Evolutionary conservation across 2,329 filamentous ascomycete genomes (phyloP).

Genomic region (Rutstroemia sydowiana): DNA sequence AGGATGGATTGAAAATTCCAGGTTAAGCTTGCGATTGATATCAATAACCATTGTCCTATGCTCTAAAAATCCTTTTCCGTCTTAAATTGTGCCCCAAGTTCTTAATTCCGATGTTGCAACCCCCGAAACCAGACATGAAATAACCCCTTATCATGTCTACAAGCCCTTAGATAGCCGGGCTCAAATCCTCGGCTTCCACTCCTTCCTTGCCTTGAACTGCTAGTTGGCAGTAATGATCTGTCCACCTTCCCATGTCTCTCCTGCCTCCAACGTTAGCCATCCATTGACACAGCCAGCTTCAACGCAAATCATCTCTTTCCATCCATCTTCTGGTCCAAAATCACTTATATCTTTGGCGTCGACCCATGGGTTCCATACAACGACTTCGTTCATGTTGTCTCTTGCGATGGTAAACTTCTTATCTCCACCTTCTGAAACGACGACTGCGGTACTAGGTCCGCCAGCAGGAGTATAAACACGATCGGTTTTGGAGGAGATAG

Average conservation of each 20-base stretch:
- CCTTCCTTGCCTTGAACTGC: neutral
- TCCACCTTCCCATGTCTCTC: conserved; percentile 57
- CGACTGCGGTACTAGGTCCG: conserved; percentile 49
- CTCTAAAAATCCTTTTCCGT: too few species aligned
- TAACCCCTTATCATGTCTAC: too few species aligned
- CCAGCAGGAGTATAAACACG: conserved; percentile 72
- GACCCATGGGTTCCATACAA: conserved; percentile 95
- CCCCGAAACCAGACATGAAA: too few species aligned
- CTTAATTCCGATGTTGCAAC: too few species aligned
- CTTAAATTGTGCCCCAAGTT: too few species aligned
- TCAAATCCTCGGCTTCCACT: conserved; percentile 2
- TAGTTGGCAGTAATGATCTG: conserved; percentile 17
- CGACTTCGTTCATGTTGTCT: conserved; percentile 79
- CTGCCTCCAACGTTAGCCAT: conserved; percentile 80
- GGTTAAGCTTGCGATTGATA: too few species aligned
- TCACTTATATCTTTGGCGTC: conserved; percentile 80
- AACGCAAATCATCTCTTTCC: conserved; percentile 88
- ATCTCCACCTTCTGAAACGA: conserved; percentile 55
- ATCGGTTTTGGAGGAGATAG: conserved; percentile 74
- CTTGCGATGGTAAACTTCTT: conserved; percentile 67
- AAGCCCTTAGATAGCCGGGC: too few species aligned
- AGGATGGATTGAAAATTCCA: too few species aligned
- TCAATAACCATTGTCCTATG: too few species aligned
- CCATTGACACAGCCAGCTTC: conserved; percentile 78
- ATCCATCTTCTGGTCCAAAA: conserved; percentile 83